phyloP scores from a whole-genome alignment of 2,329 filamentous ascomycete species.

The Pseudonectria foliicola region DNA sequence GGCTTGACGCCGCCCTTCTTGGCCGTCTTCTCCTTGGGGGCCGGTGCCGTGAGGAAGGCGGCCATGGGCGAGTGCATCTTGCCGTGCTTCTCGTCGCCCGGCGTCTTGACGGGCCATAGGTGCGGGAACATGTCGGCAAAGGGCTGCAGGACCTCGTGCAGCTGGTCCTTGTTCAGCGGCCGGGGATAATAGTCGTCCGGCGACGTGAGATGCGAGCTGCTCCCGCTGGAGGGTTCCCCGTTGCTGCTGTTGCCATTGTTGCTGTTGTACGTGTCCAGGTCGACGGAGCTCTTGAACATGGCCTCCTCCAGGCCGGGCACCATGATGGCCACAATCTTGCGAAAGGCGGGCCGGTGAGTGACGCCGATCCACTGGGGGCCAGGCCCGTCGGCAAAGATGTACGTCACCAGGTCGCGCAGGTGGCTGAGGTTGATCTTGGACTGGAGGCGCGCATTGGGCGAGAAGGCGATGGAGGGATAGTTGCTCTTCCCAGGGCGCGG shows the following conservation, averaged over 20 bases:
- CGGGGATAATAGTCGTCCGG: slow-evolving; percentile 56
- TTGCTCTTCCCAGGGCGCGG: slow-evolving; percentile 48
- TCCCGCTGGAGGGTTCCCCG: slow-evolving; percentile 27
- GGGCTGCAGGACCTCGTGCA: slow-evolving; percentile 51
- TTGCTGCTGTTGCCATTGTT: too few species aligned
- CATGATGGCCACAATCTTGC: slow-evolving; percentile 84
- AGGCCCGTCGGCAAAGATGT: slow-evolving; percentile 59
- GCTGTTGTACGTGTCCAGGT: slow-evolving; percentile 41
- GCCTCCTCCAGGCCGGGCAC: slow-evolving; percentile 83
- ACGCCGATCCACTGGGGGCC: slow-evolving; percentile 60
- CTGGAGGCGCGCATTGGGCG: slow-evolving; percentile 50
- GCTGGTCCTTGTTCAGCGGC: slow-evolving; percentile 40
- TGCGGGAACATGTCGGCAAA: slow-evolving; percentile 79
- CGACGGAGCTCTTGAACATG: slow-evolving; percentile 67
- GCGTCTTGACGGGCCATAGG: slow-evolving; percentile 82
- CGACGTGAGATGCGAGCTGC: slow-evolving; percentile 27
- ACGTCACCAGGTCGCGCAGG: slow-evolving; percentile 56
- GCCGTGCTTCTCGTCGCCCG: slow-evolving; percentile 74
- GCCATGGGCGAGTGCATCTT: slow-evolving; percentile 83
- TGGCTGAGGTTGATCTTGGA: slow-evolving; percentile 56
- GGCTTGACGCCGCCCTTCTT: slow-evolving; percentile 52
- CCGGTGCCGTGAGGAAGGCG: slow-evolving; percentile 70
- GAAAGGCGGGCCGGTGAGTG: slow-evolving; percentile 54
- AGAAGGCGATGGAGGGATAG: slow-evolving; percentile 55
- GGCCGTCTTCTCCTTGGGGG: slow-evolving; percentile 58